Evolutionary conservation across 2,329 filamentous ascomycete genomes (phyloP), one percentile per base, ranked within the genome.

Genomic region (Monilinia fructicola): DNA sequence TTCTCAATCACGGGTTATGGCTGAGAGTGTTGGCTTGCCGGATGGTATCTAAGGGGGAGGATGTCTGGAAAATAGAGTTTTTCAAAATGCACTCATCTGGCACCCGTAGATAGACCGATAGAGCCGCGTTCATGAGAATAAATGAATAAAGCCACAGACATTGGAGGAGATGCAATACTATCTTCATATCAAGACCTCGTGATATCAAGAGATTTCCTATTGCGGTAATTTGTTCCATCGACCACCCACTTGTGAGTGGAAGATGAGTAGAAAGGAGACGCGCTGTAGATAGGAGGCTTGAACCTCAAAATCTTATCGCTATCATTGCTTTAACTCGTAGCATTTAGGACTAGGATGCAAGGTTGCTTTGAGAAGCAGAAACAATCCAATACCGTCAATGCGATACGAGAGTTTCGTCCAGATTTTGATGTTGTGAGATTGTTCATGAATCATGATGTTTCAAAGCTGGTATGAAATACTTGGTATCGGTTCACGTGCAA

Each of bases 161-260:
- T 12, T 6, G 14, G 48, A 54, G 31, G 28, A 26, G 12, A 46
- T 14, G 26, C 6, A 52, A 42, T 12, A n/a, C n/a, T n/a, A 14
- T 42, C 40, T 42, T 11, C n/a, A n/a, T n/a, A n/a, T n/a, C 40
- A 42, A 16, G 14, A 11, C n/a, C 3, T 46, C 26, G 12, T 35
- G 23, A 14, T 55, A 46, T 54, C 26, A 64, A 28, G 18, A 7
- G 23, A 46, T 55, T 26, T 55, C 61, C 52, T 55, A 55, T 64
- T 64, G 21, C 46, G 61, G 52, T 12, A 55, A 44, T 35, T 23
- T 35, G 26, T 35, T 44, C 61, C 61, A 31, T 42, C 28, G 38
- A 55, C 12, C 31, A 31, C 61, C 61, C 61, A 55, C 50, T 55
- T 56, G 56, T 64, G 52, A 48, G 26, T 38, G 12, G 26, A 54